These are phyloP conservation scores for Periconia sp. DNA, from an alignment of 2,329 filamentous ascomycete species.

Conservation along the genomic window DNA sequence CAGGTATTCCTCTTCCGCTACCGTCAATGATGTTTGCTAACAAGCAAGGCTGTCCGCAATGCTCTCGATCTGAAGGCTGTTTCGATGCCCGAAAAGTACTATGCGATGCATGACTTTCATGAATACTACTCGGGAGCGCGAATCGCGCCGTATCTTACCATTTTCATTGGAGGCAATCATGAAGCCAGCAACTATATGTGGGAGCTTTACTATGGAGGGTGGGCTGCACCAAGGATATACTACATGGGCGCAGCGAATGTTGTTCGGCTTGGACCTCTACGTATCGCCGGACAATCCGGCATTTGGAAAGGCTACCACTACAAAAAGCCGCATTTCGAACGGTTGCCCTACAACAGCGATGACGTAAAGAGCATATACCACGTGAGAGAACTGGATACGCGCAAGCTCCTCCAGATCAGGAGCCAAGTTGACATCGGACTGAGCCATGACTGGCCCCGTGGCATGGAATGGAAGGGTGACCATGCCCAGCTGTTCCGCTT, in stretches of 20 bases:
- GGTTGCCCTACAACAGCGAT: slow-evolving; percentile 79
- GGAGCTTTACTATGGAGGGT: slow-evolving; percentile 95
- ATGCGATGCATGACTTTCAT: slow-evolving; percentile 87
- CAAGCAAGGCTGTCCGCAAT: slow-evolving; percentile 78
- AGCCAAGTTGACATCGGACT: slow-evolving; percentile 89
- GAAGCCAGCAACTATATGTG: slow-evolving; percentile 89
- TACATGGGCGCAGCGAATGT: slow-evolving; percentile 95
- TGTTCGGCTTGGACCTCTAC: slow-evolving; percentile 78
- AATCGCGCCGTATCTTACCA: slow-evolving; percentile 82
- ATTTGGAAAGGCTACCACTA: slow-evolving; percentile 96
- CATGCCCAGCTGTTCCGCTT: slow-evolving; percentile 68
- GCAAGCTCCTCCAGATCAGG: slow-evolving; percentile 83
- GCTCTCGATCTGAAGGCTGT: slow-evolving; percentile 85
- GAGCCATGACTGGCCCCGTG: slow-evolving; percentile 94
- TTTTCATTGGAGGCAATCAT: slow-evolving; percentile 95
- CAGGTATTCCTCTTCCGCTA: slow-evolving; percentile 61
- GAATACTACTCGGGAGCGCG: slow-evolving; percentile 86
- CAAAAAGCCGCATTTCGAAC: slow-evolving; percentile 80
- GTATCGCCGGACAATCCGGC: slow-evolving; percentile 88
- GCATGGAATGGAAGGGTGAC: slow-evolving; percentile 80
- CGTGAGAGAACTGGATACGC: slow-evolving; percentile 85
- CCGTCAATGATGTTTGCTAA: slow-evolving; percentile 18
- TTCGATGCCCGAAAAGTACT: slow-evolving; percentile 88
- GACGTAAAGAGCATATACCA: slow-evolving; percentile 88
- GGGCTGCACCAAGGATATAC: slow-evolving; percentile 97